Evolutionary conservation across 306 rosid species (phyloP), one percentile per base, ranked within the genome.

Genomic region (Glycine latifolia): DNA sequence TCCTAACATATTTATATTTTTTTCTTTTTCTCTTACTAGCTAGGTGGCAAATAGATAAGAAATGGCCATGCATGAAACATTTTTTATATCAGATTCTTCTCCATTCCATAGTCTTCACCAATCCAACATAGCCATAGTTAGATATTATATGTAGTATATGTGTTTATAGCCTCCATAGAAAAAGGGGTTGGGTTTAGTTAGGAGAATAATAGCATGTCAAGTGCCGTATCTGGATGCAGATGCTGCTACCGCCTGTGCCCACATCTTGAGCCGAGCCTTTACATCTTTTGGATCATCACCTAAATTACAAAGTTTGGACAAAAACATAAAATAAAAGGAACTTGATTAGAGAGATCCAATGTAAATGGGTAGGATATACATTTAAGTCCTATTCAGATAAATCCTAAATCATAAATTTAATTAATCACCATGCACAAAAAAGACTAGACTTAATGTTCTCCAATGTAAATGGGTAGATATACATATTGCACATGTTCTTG

Each of bases 231-330:
- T 85, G 35, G 94, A 79, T 12, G 96, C 49, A 58, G 98, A 92
- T 14, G 87, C 98, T n/a, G 96, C 98, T 35, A 94, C 98, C 0
- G 92, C 98, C 62, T 92, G 98, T 3, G 98, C 98, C 98, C 97
- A 94, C 66, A 87, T 91, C 85, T 89, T 92, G 71, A 94, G 97
- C 20, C 98, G 83, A 44, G 98, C 97, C 92, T 94, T 94, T 85
- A 94, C 95, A 31, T 94, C 91, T 61, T 89, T 77, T 3, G 98
- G 98, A 75, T 92, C 91, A 56, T 94, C 98, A 53, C 98, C 98
- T 94, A 56, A 3, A 68, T 76, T 13, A 74, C 77, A 46, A 9
- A 43, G 31, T 37, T 50, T 8, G 17, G 33, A 10, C 60, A 77
- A 12, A 10, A 67, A 77, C 44, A 61, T 26, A 26, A 26, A 26